Evolutionary conservation across 2,329 filamentous ascomycete genomes (phyloP), one percentile per base, ranked within the genome.

Genomic region (Xylariaceae sp.): DNA sequence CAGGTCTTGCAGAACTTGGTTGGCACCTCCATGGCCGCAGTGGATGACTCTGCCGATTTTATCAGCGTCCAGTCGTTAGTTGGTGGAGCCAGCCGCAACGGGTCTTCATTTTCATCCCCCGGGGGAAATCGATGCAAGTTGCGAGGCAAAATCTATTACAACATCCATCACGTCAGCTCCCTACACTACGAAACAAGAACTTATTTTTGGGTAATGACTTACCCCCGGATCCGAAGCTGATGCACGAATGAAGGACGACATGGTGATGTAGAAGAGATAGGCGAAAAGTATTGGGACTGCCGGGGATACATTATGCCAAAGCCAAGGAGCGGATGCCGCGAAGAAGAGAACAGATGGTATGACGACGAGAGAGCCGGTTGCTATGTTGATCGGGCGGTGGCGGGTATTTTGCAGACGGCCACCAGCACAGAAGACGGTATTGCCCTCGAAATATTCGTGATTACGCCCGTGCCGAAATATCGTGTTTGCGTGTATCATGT

Each of bases 1-100:
- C 94, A 99, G 15, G 91, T 95, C 66, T 91, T 92, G 80, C 94
- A 99, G 72, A 95, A 96, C 72, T 99, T 97, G 53, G 92, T 91
- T 0, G 94, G 94, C 1, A 99, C 91, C 67, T 99, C 94, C 89
- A 99, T 96, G 6, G 91, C 91, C 9, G 90, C 87, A 31, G 88
- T 87, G 10, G 82, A 75, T 38, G 75, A 83, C 52, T 85, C 86
- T 35, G 86, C 82, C 10, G 90, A 89, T 62, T 91, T 88, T 59
- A 97, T 88, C 74, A 95, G 82, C 7, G 89, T 87, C 94, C 94
- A 99, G 67, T 95, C 90, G 45, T 89, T 97, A 6, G 87, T 94
- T 1, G 90, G 83, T 15, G 91, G 92, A 1, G 88, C 90, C 39
- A 95, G 71, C 33, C 83, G 80, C 36, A 96, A 75, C 6, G 90